Percentiles rank a stretch among this genome's conserved stretches.
Conservation (phyloP, 768 basidiomycete species). For the Obba rivulosa region DNA sequence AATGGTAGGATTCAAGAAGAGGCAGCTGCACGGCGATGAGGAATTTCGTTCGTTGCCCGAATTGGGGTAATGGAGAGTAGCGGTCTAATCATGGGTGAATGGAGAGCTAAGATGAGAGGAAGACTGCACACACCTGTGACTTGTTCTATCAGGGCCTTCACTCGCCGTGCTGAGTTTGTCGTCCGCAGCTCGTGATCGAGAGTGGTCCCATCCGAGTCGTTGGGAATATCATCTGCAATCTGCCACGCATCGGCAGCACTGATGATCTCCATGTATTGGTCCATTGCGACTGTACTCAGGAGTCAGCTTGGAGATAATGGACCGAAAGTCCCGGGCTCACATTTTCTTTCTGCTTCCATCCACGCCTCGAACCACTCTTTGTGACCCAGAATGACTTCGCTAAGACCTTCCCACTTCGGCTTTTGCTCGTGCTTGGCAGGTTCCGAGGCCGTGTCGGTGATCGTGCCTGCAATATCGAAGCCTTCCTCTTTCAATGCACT, state of each 20-base stretch:
- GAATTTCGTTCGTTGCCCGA: slow-evolving; percentile 76
- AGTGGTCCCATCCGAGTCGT: slow-evolving; percentile 35
- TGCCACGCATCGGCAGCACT: slow-evolving; percentile 81
- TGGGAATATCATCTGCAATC: slow-evolving; percentile 61
- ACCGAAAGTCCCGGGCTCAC: slow-evolving; percentile 40
- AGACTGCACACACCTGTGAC: slow-evolving; percentile 61
- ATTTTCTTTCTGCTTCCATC: slow-evolving; percentile 84
- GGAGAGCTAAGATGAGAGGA: neutral
- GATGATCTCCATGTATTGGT: slow-evolving; percentile 83
- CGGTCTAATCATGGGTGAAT: slow-evolving; percentile 56
- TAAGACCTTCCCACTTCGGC: slow-evolving; percentile 67
- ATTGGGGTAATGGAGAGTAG: slow-evolving; percentile 80
- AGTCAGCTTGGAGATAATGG: neutral
- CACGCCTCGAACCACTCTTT: slow-evolving; percentile 89
- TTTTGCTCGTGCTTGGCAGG: slow-evolving; percentile 15
- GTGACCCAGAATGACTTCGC: slow-evolving; percentile 75
- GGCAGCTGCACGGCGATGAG: slow-evolving; percentile 83
- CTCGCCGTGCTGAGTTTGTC: slow-evolving; percentile 77
- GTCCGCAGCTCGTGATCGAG: slow-evolving; percentile 46
- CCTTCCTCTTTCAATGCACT: slow-evolving; percentile 68
- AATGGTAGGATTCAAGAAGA: slow-evolving; percentile 69
- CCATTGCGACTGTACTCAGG: slow-evolving; percentile 66
- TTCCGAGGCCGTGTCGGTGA: slow-evolving; percentile 27
- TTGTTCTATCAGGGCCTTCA: slow-evolving; percentile 86
- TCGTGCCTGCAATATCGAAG: slow-evolving; percentile 56